phyloP scores from a whole-genome alignment of 371 early-diverging fungal genomes.

The Nematocida parisii region DNA sequence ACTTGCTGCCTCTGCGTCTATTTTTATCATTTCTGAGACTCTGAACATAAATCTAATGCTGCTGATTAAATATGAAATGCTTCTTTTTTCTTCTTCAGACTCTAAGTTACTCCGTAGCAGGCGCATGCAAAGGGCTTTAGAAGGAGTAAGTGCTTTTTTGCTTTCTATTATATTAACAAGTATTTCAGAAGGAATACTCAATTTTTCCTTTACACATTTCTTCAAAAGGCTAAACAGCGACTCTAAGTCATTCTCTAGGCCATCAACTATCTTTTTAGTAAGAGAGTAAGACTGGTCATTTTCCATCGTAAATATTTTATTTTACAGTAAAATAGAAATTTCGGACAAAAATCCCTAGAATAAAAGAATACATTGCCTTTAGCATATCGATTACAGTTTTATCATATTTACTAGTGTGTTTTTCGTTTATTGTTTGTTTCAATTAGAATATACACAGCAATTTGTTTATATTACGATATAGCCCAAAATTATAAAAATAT shows the following conservation, averaged over 20 bases:
- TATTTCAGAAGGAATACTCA: conserved; percentile 3
- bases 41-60: conserved; percentile 17
- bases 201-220: conserved; percentile 5
- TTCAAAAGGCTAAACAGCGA: background rate
- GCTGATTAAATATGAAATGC: background rate
- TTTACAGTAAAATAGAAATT: background rate
- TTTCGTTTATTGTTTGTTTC: too few relatives aligned
- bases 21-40: conserved; percentile 14
- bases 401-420: too few relatives aligned
- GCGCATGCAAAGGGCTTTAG: conserved; percentile 36
- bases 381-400: too few relatives aligned
- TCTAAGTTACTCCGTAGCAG: conserved; percentile 1
- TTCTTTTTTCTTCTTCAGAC: conserved; percentile 4
- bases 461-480: too few relatives aligned
- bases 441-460: too few relatives aligned
- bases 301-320: background rate
- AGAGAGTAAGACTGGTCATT: conserved; percentile 6
- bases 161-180: conserved; percentile 13
- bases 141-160: background rate
- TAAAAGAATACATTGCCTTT: too few relatives aligned
- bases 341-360: too few relatives aligned
- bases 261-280: conserved; percentile 6
- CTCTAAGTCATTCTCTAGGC: conserved; percentile 4
- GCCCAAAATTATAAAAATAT: too few relatives aligned
- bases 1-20: background rate